phyloP scores from a whole-genome alignment of 768 basidiomycete species.

The Russula emetica region DNA sequence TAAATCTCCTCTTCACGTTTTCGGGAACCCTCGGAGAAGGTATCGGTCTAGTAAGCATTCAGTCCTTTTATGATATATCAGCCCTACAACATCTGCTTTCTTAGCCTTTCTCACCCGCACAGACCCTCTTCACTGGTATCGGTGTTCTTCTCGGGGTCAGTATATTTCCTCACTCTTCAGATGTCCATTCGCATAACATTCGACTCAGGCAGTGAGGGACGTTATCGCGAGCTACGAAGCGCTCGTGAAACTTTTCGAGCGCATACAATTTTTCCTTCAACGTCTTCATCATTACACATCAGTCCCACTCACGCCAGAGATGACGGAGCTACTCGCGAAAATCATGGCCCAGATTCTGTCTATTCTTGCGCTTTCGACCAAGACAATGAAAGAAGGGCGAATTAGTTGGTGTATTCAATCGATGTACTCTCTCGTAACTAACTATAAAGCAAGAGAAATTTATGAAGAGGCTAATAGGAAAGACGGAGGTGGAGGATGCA shows the following conservation, averaged over 20 bases:
- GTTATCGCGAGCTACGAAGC: constrained; percentile 1
- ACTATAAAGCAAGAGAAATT: not conserved
- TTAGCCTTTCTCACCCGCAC: not conserved
- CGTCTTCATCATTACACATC: constrained; percentile 1
- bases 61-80: not conserved
- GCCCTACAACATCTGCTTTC: not conserved
- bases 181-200: not conserved
- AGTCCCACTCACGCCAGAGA: not conserved
- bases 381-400: not conserved
- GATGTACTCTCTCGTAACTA: not conserved
- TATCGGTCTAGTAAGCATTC: not conserved
- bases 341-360: constrained; percentile 1
- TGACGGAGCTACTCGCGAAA: not conserved
- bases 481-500: not conserved
- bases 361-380: not conserved
- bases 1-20: not conserved
- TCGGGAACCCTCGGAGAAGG: not conserved
- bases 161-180: too few relatives aligned
- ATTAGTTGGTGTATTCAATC: not conserved
- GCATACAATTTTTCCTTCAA: constrained; percentile 5
- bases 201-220: not conserved
- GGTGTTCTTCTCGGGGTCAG: constrained; percentile 1
- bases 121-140: not conserved
- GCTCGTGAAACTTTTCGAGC: constrained; percentile 8
- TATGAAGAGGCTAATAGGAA: not conserved